phyloP scores from a whole-genome alignment of 2,329 filamentous ascomycete species.

The Penicillium digitatum region DNA sequence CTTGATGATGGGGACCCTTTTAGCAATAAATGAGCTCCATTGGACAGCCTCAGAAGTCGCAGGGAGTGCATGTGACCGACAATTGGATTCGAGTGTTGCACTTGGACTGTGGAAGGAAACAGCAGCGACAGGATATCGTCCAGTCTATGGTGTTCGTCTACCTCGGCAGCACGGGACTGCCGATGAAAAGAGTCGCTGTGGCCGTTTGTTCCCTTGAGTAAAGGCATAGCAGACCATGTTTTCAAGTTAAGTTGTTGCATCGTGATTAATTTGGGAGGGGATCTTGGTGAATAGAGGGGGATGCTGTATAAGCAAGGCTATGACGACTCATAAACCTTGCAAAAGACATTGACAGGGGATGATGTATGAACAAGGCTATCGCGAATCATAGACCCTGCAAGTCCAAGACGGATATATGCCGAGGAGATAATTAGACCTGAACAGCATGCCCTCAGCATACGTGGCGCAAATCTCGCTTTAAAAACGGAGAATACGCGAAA shows the following conservation, averaged over 20 bases:
- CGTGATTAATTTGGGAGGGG: not conserved
- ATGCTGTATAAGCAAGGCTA: conserved; percentile 1
- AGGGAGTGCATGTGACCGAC: conserved; percentile 36
- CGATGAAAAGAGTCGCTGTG: not conserved
- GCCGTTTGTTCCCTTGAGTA: conserved; percentile 4
- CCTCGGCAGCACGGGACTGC: conserved; percentile 1
- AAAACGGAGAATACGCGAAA: conserved; percentile 7
- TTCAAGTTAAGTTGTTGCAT: conserved; percentile 10
- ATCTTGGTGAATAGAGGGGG: not conserved
- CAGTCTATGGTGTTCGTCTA: conserved; percentile 24
- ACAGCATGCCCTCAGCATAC: not conserved
- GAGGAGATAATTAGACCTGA: not conserved
- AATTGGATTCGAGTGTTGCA: conserved; percentile 25
- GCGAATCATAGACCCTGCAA: not conserved
- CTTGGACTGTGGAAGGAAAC: conserved; percentile 30
- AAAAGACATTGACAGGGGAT: not conserved
- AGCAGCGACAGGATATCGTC: conserved; percentile 30
- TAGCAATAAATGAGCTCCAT: conserved; percentile 36
- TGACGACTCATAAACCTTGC: not conserved
- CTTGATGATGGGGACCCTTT: conserved; percentile 36
- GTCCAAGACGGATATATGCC: not conserved
- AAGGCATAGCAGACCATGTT: conserved; percentile 7
- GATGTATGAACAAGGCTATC: not conserved
- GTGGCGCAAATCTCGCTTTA: conserved; percentile 1
- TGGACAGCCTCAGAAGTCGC: conserved; percentile 37